A percentile compares a stretch with the other conserved stretches of the same genome.
Evolutionary conservation across 2,329 filamentous ascomycete species (phyloP).

Genomic region (Hyphodiscus sp.): DNA sequence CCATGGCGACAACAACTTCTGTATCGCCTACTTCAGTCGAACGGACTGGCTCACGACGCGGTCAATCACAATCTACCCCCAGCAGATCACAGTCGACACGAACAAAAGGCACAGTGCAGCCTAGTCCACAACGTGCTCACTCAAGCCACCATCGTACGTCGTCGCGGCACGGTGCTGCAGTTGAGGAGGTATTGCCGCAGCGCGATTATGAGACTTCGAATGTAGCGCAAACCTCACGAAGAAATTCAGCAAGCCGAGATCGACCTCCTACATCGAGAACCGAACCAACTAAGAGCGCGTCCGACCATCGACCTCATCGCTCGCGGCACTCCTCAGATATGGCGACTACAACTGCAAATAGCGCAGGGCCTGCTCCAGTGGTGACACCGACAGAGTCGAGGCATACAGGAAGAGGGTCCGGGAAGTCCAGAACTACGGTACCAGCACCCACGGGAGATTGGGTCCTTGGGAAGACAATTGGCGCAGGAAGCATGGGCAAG

Average conservation of each 20-base stretch:
- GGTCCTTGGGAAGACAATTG: slow-evolving; percentile 93
- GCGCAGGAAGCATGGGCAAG: slow-evolving; percentile 97
- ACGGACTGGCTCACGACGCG: slow-evolving; percentile 21
- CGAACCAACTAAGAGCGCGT: slow-evolving; percentile 32
- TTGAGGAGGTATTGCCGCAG: slow-evolving; percentile 43
- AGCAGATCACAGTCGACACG: slow-evolving; percentile 26
- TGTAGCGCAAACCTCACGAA: slow-evolving; percentile 40
- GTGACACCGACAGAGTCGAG: slow-evolving; percentile 44
- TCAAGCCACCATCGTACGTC: slow-evolving; percentile 31
- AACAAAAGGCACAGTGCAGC: slow-evolving; percentile 13
- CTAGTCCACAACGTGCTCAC: slow-evolving; percentile 19
- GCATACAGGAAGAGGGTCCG: slow-evolving; percentile 39
- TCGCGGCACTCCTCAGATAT: slow-evolving; percentile 37
- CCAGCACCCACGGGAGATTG: slow-evolving; percentile 87
- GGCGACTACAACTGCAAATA: slow-evolving; percentile 45
- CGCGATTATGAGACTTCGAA: slow-evolving; percentile 70
- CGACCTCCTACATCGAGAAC: slow-evolving; percentile 19
- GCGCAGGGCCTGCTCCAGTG: slow-evolving; percentile 46
- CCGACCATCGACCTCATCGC: slow-evolving; percentile 31
- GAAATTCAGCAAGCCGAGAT: slow-evolving; percentile 26
- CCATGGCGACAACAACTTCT: slow-evolving; percentile 22
- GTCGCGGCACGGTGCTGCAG: slow-evolving; percentile 31
- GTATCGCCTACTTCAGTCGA: slow-evolving; percentile 22
- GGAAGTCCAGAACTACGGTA: slow-evolving; percentile 70
- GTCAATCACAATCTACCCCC: slow-evolving; percentile 24